These are phyloP conservation scores for Schoenoplectus tabernaemontani DNA, from an alignment of 202 grass and related monocot genomes.

Conservation along the genomic window DNA sequence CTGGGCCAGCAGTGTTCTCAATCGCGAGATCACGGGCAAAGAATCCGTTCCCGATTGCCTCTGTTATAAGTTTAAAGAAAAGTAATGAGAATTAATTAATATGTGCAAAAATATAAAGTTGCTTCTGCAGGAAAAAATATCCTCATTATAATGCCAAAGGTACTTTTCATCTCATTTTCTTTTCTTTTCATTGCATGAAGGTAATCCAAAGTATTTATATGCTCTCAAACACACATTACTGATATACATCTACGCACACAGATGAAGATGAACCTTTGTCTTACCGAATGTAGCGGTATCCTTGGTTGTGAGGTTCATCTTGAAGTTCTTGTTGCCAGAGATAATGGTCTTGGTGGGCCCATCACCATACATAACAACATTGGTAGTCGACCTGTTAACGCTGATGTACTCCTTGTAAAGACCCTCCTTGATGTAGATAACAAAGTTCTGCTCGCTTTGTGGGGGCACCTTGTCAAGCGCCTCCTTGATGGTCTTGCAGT, in stretches of 20 bases:
- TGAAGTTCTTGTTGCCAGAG: conserved; percentile 49
- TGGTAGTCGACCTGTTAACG: conserved; percentile 36
- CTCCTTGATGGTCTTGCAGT: conserved; percentile 64
- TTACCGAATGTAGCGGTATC: conserved; percentile 69
- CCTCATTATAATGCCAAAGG: not conserved
- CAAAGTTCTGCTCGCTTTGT: conserved; percentile 17
- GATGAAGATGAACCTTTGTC: not conserved
- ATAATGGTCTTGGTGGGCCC: conserved; percentile 50
- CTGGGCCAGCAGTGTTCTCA: conserved; percentile 62
- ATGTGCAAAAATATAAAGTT: not conserved
- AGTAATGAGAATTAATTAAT: not conserved
- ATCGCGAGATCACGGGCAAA: conserved; percentile 49
- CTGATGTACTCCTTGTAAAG: conserved; percentile 57
- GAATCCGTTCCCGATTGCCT: conserved; percentile 62
- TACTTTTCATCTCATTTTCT: not conserved
- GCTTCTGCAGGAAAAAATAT: not conserved
- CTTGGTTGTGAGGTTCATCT: conserved; percentile 60
- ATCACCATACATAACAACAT: conserved; percentile 60
- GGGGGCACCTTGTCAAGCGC: conserved; percentile 38
- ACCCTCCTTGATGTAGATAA: conserved; percentile 81
- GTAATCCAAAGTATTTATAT: not conserved
- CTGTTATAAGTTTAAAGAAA: conserved; percentile 18
- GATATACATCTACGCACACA: not conserved
- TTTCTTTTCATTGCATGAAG: not conserved
- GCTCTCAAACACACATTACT: not conserved